Evolutionary conservation across 768 basidiomycete genomes (phyloP), one percentile per base, ranked within the genome.

Genomic region (Leccinum aurantiacum): DNA sequence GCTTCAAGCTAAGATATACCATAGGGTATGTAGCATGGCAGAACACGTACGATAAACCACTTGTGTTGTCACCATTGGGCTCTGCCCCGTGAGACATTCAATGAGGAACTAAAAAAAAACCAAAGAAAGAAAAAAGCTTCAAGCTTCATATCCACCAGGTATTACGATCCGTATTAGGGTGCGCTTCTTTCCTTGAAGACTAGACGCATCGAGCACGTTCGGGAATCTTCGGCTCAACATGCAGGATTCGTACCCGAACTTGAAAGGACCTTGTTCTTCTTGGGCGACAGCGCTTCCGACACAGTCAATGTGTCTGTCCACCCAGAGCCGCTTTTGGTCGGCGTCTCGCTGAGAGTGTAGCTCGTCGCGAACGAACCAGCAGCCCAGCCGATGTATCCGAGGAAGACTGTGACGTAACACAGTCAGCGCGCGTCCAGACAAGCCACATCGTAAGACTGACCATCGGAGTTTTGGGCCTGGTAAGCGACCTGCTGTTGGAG

Each of bases 361-460:
- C 57, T 58, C 0, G 73, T 64, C 59, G 66, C 69, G 66, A 86
- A 85, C 57, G 79, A 77, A n/a, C 84, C 84, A n/a, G 84, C 85
- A 25, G 80, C 74, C 85, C 84, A 86, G 27, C 82, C 79, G 29
- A 81, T 68, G 64, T 82, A 86, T 19, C 85, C 85, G 14, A 84
- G 71, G 69, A 81, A 75, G 4, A 81, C 81, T 82, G 46, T 10
- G 27, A 25, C 13, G 9, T 25, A 24, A 47, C 19, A 62, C 29
- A 11, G 9, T 60, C 17, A 59, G 49, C 22, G 46, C 19, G 17
- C 5, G 14, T 29, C 11, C 8, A 24, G 10, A 27, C 9, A 24
- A 17, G 25, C 11, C 9, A 3, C 29, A 46, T 17, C 3, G 27
- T n/a, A 17, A 19, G 22, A 63, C 76, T 37, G 46, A 81, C 82